phyloP scores from a whole-genome alignment of 192 early-diverging fungal species.

The Coemansia sp. region DNA sequence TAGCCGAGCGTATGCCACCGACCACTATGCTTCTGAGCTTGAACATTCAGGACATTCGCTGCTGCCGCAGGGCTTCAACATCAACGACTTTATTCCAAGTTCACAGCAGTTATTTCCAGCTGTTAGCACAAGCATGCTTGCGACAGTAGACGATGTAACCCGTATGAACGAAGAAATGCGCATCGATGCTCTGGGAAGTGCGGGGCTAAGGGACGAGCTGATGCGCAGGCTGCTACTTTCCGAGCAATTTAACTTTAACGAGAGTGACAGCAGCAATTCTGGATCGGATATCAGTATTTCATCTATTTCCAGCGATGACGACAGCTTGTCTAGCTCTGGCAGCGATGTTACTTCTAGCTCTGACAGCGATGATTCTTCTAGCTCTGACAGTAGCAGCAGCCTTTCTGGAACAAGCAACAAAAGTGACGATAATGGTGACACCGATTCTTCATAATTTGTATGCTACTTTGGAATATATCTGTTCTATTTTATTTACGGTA shows the following conservation, averaged over 20 bases:
- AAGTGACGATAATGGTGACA: background rate
- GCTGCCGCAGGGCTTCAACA: slow-evolving; percentile 10
- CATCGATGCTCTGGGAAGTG: background rate
- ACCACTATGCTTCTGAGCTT: slow-evolving; percentile 34
- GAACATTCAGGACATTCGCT: slow-evolving; percentile 11
- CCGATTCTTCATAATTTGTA: background rate
- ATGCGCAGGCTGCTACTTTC: background rate
- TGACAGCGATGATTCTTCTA: background rate
- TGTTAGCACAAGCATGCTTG: slow-evolving; percentile 20
- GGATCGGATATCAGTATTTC: background rate
- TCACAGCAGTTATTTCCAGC: slow-evolving; percentile 24
- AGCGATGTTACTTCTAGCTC: background rate
- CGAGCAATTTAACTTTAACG: background rate
- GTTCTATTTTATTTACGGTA: background rate
- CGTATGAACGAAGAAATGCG: slow-evolving; percentile 9
- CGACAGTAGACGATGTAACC: background rate
- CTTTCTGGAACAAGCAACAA: too few species aligned
- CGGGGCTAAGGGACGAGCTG: background rate
- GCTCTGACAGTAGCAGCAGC: background rate
- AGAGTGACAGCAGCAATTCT: background rate
- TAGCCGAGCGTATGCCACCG: slow-evolving; percentile 17
- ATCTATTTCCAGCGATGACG: background rate
- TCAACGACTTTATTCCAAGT: background rate
- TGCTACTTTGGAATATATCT: background rate
- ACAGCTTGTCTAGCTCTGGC: background rate